Evolutionary conservation across 495 filamentous ascomycete genomes (phyloP), one percentile per base, ranked within the genome.

Genomic region (Rhizodiscina lignyota): DNA sequence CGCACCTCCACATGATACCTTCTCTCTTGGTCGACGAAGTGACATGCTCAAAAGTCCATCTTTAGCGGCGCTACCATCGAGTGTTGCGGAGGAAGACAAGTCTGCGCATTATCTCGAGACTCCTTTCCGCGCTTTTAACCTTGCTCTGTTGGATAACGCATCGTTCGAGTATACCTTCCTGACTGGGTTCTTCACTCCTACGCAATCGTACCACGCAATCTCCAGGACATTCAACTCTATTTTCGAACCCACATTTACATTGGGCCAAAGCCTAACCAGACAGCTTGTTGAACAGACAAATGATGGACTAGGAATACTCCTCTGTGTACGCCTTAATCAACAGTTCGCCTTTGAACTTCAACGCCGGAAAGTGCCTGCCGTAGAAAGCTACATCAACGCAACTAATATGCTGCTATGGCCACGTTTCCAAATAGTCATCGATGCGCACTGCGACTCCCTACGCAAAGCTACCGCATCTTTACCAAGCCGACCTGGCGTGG

Each of bases 341-440:
- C 81, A 84, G 43, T 72, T 83, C 19, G 83, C 85, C 4, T 97
- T 96, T 45, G 80, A 93, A 53, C 67, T 94, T 5, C 89, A 97
- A 53, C 70, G 89, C 4, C 74, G 87, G 30, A 83, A 86, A 48
- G 72, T 94, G 2, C 91, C 89, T 6, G 76, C 83, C 3, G 75
- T 79, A 2, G 89, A 97, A 39, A 69, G 71, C 20, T 96, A 96
- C 52, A 77, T 94, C 47, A 97, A 96, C 53, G 85, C 75, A 13
- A 89, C 83, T 17, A 79, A 78, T 44, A 96, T 97, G 87, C 72
- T 83, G 5, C 72, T 97, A 4, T 97, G 89, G 89, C 89, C 89
- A 3, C 77, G 85, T 20, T 83, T 97, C 51, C 91, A 96, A 58
- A 67, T 78, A 17, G 72, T 89, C 48, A 92, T 96, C 76, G 83